Conservation (phyloP, 305 asterid genomes). For the Fraxinus albicans region DNA sequence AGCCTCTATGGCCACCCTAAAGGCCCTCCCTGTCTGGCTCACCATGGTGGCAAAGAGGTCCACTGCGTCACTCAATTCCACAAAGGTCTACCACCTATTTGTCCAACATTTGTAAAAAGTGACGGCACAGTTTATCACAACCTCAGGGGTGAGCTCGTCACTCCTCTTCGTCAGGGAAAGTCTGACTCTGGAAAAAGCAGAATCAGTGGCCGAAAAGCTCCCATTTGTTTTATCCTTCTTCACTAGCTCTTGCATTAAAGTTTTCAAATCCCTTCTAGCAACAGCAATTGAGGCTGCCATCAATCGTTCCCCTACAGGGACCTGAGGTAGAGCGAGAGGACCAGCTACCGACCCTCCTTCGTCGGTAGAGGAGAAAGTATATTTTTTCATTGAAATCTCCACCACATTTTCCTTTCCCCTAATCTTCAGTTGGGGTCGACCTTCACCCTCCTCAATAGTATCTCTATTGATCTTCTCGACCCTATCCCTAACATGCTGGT, state of each 20-base stretch:
- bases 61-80: neutral
- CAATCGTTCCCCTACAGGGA: no score
- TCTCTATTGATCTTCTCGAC: neutral
- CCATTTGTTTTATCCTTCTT: no score
- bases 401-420: neutral
- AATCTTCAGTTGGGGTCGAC: neutral
- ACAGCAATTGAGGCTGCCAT: neutral
- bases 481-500: neutral
- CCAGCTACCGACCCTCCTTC: rapidly evolving
- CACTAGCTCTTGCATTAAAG: no score
- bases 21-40: neutral
- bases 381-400: neutral
- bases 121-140: no score
- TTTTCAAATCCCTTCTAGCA: no score
- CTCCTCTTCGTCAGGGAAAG: no score
- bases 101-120: no score
- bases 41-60: neutral
- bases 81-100: no score
- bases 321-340: neutral
- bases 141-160: no score
- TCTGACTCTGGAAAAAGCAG: no score
- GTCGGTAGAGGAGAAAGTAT: neutral
- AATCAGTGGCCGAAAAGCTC: no score
- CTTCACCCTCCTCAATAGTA: neutral
- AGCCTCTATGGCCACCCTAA: neutral